Base-by-base conservation (phyloP, 1,139 yeast species). In the Yamadazyma sp. region DNA sequence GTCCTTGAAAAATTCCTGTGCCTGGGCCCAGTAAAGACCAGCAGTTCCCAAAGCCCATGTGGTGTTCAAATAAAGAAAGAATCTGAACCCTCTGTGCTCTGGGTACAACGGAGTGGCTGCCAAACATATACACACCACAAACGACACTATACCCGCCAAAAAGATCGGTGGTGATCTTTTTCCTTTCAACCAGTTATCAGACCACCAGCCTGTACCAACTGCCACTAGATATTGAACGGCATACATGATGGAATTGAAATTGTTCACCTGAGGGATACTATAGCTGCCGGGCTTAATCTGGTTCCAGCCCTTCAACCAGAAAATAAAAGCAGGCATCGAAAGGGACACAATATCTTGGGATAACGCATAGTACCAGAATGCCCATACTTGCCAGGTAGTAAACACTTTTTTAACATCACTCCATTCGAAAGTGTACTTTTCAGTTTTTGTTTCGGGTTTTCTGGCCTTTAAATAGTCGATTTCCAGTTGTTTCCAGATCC, bases 271-370 rank as follows among this genome's bases (percentile, higher is more conserved):
- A 3, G 36, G 36, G 18, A 33, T 33, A 8, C 26, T 17, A 13
- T 33, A 33, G 18, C 20, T 27, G 2, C 36, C 36, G 2, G 36
- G 35, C 25, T 47, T 34, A 15, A 44, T 39, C n/a, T 30, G 44
- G 30, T 47, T 47, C 50, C 50, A 48, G 16, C 50, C 51, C 34
- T 47, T 46, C 22, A 48, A 35, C 50, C 48, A 47, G 39, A 44
- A 47, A 29, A 42, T 44, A 6, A 45, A 40, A 8, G 47, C 37
- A 35, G 14, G 15, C 33, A 30, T 30, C 7, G 33, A 30, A 4
- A 30, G 25, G 6, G 33, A 30, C 12, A 20, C 43, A 13, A 44
- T 25, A 38, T 48, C 49, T 35, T 47, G 49, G 12, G 41, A 30
- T 22, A 44, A 37, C 12, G 45, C 51, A 37, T 46, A 44, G 20